Evolutionary conservation across 2,329 filamentous ascomycete genomes (phyloP).

Genomic region (Calycina herbarum): DNA sequence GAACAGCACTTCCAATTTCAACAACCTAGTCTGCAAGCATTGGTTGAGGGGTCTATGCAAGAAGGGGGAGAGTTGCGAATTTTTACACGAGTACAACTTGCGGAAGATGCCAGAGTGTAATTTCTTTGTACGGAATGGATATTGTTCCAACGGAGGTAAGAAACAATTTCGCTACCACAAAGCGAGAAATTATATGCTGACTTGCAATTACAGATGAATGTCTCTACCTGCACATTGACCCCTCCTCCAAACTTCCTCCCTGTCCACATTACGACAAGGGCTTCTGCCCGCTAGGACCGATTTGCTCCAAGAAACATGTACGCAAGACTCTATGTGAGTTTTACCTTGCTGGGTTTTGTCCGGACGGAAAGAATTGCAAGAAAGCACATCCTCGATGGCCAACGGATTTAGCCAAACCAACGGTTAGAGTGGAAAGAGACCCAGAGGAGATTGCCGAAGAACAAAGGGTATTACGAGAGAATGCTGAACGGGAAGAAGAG

Average conservation of each 20-base stretch:
- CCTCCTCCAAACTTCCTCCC: slow-evolving; percentile 73
- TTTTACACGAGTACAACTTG: slow-evolving; percentile 97
- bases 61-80: slow-evolving; percentile 95
- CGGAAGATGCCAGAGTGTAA: slow-evolving; percentile 98
- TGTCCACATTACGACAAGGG: slow-evolving; percentile 93
- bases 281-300: slow-evolving; percentile 87
- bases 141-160: slow-evolving; percentile 78
- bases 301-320: slow-evolving; percentile 87
- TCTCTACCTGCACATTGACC: slow-evolving; percentile 86
- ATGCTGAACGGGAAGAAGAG: slow-evolving; percentile 53
- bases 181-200: slow-evolving; percentile 14
- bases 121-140: slow-evolving; percentile 89
- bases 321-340: slow-evolving; percentile 77
- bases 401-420: slow-evolving; percentile 71
- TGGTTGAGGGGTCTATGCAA: slow-evolving; percentile 97
- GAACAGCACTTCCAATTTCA: slow-evolving; percentile 54
- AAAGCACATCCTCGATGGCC: slow-evolving; percentile 80
- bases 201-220: slow-evolving; percentile 68
- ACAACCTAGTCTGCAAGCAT: slow-evolving; percentile 95
- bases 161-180: not conserved
- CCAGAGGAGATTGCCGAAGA: slow-evolving; percentile 56
- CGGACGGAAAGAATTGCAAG: slow-evolving; percentile 74
- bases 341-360: slow-evolving; percentile 94
- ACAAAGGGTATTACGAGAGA: slow-evolving; percentile 55
- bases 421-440: slow-evolving; percentile 65